Percentiles rank a stretch among this genome's conserved stretches.
Conservation (phyloP, 805 yeast genomes). For the Candida berthetii region DNA sequence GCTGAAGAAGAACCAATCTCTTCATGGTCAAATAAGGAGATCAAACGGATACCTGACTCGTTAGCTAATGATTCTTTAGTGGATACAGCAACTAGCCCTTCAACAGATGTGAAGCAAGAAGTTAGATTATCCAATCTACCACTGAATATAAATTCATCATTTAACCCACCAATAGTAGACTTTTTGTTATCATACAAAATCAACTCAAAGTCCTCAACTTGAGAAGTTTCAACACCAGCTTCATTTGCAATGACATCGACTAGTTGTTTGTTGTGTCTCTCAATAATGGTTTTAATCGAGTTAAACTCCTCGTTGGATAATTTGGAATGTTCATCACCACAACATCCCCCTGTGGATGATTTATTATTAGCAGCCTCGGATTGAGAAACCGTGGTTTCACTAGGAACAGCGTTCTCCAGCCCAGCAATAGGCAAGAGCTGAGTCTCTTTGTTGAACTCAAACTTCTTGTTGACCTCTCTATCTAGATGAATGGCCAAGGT, state of each 20-base stretch:
- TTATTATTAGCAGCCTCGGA: slow-evolving; percentile 3
- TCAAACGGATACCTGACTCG: slow-evolving; percentile 59
- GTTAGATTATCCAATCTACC: slow-evolving; percentile 90
- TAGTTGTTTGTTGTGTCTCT: slow-evolving; percentile 74
- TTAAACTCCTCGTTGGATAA: slow-evolving; percentile 50
- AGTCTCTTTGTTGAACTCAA: slow-evolving; percentile 85
- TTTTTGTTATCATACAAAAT: slow-evolving; percentile 80
- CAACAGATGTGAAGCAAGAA: slow-evolving; percentile 76
- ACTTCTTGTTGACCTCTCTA: slow-evolving; percentile 67
- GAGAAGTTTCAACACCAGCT: slow-evolving; percentile 39
- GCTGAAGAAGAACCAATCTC: slow-evolving; percentile 92
- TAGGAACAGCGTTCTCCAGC: slow-evolving; percentile 29
- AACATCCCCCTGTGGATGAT: slow-evolving; percentile 29
- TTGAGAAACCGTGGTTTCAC: slow-evolving; percentile 6
- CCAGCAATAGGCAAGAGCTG: slow-evolving; percentile 88
- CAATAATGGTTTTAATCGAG: slow-evolving; percentile 56
- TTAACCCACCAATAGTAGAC: slow-evolving; percentile 79
- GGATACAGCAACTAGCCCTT: slow-evolving; percentile 58
- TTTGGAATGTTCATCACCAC: slow-evolving; percentile 40
- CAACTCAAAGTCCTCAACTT: slow-evolving; percentile 87
- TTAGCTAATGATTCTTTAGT: slow-evolving; percentile 28
- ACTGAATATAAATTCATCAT: slow-evolving; percentile 85
- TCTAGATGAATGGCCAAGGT: slow-evolving; percentile 91
- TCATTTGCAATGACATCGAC: slow-evolving; percentile 66
- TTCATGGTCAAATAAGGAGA: slow-evolving; percentile 91